These are phyloP conservation scores for Colletotrichum scovillei DNA, from an alignment of 2,329 filamentous ascomycete genomes.

Conservation along the genomic window DNA sequence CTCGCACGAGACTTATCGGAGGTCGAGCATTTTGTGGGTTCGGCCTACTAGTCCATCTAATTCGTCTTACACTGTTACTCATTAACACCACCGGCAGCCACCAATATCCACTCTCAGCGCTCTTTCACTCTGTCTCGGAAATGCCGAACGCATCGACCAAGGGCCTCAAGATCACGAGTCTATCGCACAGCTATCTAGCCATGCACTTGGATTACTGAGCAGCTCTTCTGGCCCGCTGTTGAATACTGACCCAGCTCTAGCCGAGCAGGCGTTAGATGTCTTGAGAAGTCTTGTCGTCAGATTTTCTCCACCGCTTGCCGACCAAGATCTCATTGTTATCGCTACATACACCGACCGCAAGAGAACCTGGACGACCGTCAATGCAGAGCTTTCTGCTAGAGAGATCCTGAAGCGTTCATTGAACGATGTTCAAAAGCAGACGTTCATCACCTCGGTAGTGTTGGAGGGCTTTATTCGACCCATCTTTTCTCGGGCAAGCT, in stretches of 20 bases:
- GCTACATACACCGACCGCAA: slow-evolving; percentile 45
- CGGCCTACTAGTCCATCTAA: no score
- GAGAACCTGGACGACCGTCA: slow-evolving; percentile 52
- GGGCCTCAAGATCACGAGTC: neutral
- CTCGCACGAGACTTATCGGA: neutral
- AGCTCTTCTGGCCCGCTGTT: neutral
- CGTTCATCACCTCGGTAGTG: slow-evolving; percentile 65
- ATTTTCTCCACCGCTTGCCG: slow-evolving; percentile 14
- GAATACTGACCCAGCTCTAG: neutral
- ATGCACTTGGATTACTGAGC: neutral
- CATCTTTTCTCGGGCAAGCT: slow-evolving; percentile 70
- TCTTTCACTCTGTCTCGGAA: slow-evolving; percentile 11
- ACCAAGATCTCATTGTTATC: slow-evolving; percentile 44
- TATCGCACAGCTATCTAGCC: slow-evolving; percentile 1
- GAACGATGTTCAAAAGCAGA: slow-evolving; percentile 19
- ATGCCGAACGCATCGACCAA: neutral
- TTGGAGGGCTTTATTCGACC: slow-evolving; percentile 74
- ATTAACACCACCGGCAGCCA: neutral
- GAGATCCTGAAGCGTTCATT: slow-evolving; percentile 46
- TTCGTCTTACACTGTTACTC: neutral
- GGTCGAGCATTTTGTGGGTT: slow-evolving; percentile 3
- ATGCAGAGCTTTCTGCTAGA: slow-evolving; percentile 44
- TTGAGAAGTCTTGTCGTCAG: neutral
- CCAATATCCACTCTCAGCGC: neutral
- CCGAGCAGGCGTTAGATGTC: neutral